Evolutionary conservation across 1,284 basidiomycete genomes (phyloP), one percentile per base, ranked within the genome.

Genomic region (Ceratobasidium sp.): DNA sequence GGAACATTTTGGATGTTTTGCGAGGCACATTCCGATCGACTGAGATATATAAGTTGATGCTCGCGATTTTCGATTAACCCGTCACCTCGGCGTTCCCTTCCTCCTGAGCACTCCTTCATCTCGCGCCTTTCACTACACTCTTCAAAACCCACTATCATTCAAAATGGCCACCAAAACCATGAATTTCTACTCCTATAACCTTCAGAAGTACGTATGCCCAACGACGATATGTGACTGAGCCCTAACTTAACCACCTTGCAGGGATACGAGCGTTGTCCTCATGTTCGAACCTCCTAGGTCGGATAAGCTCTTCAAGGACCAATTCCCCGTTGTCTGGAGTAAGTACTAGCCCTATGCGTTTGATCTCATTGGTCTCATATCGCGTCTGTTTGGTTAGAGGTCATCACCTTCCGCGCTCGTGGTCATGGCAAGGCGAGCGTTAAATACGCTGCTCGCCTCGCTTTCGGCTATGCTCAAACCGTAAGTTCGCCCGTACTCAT

Each of bases 311-410:
- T 69, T 39, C 51, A 53, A 28, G 49, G 28, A 55, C 28, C 67
- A 70, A 33, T 70, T 70, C 67, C 67, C 67, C 6, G 67, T 69
- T 15, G 67, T 69, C n/a, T 69, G 67, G 67, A 69, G 67, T 69
- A 39, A n/a, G 64, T 63, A 33, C 33, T 4, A 33, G 33, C 33
- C 4, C n/a, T 20, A 23, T 53, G 15, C 15, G n/a, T 7, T 53
- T n/a, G n/a, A 20, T 20, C n/a, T 53, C 18, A 13, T n/a, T 53
- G 18, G 23, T 23, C n/a, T 56, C 10, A 23, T 26, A 56, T 23
- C 18, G 26, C 13, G 3, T 12, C 18, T 20, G 2, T n/a, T 26
- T 51, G 53, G 5, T 49, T 42, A 61, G 70, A 73, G 44, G 53
- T 73, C 58, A 51, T 73, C 15, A 73, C 70, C 13, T 63, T 73